A percentile compares a stretch with the other conserved stretches of the same genome.
These are phyloP conservation scores for Toxicodendron radicans DNA, from an alignment of 345 rosid genomes.

Conservation along the genomic window DNA sequence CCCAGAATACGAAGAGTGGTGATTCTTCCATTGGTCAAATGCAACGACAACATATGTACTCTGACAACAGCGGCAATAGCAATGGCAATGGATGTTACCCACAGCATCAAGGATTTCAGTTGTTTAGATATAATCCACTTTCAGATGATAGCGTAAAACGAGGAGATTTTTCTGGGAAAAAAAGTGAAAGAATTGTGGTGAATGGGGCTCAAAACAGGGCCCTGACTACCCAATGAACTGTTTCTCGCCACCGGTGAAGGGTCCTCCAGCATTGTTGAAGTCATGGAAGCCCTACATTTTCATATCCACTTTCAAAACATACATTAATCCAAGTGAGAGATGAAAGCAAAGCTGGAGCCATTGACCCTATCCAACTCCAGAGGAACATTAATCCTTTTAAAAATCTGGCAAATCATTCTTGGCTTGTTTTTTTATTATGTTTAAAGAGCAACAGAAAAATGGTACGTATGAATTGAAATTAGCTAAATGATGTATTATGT, in stretches of 20 bases:
- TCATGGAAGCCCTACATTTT: not conserved
- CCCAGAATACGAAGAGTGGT: not conserved
- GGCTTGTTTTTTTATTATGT: constrained; percentile 24
- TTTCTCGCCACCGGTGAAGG: not conserved
- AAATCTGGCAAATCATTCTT: constrained; percentile 34
- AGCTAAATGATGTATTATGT: not conserved
- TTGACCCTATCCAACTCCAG: not conserved
- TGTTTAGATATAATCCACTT: constrained; percentile 15
- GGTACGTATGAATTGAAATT: not conserved
- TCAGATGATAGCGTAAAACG: constrained; percentile 18
- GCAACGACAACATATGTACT: constrained; percentile 16
- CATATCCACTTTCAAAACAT: too few relatives aligned
- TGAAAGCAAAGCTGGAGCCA: constrained; percentile 18
- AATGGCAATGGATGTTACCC: constrained; percentile 19
- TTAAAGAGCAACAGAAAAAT: not conserved
- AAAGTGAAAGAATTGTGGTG: constrained; percentile 25
- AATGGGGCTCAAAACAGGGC: constrained; percentile 21
- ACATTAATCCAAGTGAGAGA: not conserved
- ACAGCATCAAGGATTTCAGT: constrained; percentile 20
- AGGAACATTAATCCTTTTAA: not conserved
- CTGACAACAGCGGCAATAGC: too few relatives aligned
- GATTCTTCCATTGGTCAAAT: constrained; percentile 21
- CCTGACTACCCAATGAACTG: constrained; percentile 28
- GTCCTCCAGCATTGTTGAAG: constrained; percentile 13
- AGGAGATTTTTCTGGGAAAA: constrained; percentile 15